A percentile compares a stretch with the other conserved stretches of the same genome.
Conservation (phyloP, 2,329 filamentous ascomycete species). For the Cladophialophora chaetospira region DNA sequence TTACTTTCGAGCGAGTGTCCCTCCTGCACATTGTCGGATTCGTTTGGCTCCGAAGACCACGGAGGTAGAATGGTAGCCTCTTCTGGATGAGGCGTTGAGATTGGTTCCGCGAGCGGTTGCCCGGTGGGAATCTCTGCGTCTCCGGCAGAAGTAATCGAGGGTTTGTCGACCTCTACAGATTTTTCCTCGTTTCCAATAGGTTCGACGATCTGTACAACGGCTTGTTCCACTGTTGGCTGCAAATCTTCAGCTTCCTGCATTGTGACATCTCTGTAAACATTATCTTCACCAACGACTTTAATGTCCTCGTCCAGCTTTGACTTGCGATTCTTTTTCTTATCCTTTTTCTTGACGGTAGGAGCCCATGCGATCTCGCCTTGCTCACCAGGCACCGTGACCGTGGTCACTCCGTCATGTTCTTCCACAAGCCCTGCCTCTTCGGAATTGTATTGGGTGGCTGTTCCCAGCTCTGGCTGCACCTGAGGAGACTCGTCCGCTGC, state of each 20-base stretch:
- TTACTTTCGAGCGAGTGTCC: neutral
- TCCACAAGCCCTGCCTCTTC: too few relatives aligned
- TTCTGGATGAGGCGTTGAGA: neutral
- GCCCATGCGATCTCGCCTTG: neutral
- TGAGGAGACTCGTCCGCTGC: neutral
- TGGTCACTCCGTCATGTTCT: neutral
- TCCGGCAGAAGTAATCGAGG: neutral
- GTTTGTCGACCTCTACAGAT: neutral
- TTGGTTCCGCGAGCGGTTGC: neutral
- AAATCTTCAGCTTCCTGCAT: neutral
- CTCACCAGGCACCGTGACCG: neutral
- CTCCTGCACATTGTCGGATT: neutral
- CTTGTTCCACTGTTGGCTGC: neutral
- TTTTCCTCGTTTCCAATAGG: neutral
- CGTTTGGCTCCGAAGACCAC: neutral
- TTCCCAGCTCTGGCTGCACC: too few relatives aligned
- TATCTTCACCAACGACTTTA: conserved; percentile 16
- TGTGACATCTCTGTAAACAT: neutral
- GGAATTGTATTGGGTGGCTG: too few relatives aligned
- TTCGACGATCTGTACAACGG: neutral
- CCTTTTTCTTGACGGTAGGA: conserved; percentile 30
- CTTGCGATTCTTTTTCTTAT: conserved; percentile 26
- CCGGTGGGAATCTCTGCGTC: neutral
- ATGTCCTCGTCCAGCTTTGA: conserved; percentile 36
- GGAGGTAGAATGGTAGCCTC: neutral